Evolutionary conservation across 208 protist species (phyloP), one percentile per base, ranked within the genome.

Genomic region (Leishmania major): DNA sequence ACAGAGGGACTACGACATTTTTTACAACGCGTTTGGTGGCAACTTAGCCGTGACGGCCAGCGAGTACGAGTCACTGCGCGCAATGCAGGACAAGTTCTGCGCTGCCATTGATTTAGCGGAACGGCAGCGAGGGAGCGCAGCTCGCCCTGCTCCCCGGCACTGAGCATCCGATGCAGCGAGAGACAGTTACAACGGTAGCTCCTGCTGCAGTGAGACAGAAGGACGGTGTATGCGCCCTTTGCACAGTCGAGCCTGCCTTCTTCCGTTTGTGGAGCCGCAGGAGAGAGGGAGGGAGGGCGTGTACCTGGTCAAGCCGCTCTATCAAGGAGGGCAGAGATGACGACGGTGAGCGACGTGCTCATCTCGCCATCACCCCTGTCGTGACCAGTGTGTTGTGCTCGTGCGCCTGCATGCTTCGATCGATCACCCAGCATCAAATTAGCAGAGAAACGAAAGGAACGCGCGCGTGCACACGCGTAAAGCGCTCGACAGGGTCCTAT

Each of bases 11-110:
- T 98, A 93, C 66, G 71, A 87, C 47, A 82, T 80, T 3, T 97
- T 97, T 79, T 91, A 92, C 75, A 75, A 64, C 15, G 87, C 83
- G 17, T 96, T 94, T 74, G 95, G 95, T 37, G 95, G 95, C 70
- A 92, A 92, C 67, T 77, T 67, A 11, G 78, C 91, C 4, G 79
- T 96, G 66, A 90, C 89, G 35, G 76, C 79, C n/a, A 77, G 45
- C 40, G 84, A 88, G 64, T 90, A 90, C 45, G 80, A 89, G 64
- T 67, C 53, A 19, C n/a, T 96, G 64, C 75, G 73, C n/a, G 19
- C 67, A 47, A 67, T 82, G 40, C 93, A 96, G 69, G 71, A 66
- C 17, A 43, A 35, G 22, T 84, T 87, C 55, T 62, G 78, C 25
- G 67, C 73, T 0, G 76, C 53, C 31, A 49, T 84, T 35, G 40